Evolutionary conservation across 306 rosid genomes (phyloP).

Genomic region (Parietaria judaica): DNA sequence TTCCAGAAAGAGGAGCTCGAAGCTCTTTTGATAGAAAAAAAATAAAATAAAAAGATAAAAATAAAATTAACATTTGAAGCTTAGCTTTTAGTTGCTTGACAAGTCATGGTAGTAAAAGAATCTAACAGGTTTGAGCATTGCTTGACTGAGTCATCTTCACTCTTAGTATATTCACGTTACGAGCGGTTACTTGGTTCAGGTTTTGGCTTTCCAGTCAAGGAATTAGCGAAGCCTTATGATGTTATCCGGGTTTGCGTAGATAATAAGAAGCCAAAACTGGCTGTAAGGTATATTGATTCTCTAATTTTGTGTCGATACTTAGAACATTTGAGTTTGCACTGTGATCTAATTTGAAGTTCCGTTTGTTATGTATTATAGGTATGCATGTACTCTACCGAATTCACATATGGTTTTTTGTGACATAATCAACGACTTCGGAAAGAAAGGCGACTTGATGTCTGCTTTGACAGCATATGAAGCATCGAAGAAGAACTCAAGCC

Average conservation of each 20-base stretch:
- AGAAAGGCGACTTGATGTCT: constrained; percentile 54
- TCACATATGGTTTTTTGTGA: constrained; percentile 53
- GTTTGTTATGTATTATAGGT: constrained; percentile 46
- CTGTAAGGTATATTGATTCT: constrained; percentile 61
- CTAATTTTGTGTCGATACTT: constrained; percentile 9
- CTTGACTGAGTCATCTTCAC: background rate
- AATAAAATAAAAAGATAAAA: too few species aligned
- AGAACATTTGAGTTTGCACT: constrained; percentile 2
- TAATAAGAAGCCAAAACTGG: constrained; percentile 52
- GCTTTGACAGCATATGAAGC: constrained; percentile 69
- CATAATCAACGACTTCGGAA: constrained; percentile 70
- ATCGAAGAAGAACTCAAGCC: constrained; percentile 35
- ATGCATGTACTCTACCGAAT: constrained; percentile 73
- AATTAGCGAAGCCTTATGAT: constrained; percentile 53
- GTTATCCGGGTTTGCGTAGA: constrained; percentile 57
- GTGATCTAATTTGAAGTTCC: constrained; percentile 8
- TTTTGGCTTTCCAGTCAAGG: constrained; percentile 53
- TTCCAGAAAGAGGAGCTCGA: too few species aligned
- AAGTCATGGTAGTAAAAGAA: background rate
- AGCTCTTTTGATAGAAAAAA: too few species aligned
- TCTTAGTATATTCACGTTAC: constrained; percentile 20
- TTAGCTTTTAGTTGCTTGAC: background rate
- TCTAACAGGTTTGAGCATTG: background rate
- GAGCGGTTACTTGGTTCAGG: constrained; percentile 48
- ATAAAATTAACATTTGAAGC: background rate